Conservation (phyloP, 139 green algal species). For the Coelastrella sp. region DNA sequence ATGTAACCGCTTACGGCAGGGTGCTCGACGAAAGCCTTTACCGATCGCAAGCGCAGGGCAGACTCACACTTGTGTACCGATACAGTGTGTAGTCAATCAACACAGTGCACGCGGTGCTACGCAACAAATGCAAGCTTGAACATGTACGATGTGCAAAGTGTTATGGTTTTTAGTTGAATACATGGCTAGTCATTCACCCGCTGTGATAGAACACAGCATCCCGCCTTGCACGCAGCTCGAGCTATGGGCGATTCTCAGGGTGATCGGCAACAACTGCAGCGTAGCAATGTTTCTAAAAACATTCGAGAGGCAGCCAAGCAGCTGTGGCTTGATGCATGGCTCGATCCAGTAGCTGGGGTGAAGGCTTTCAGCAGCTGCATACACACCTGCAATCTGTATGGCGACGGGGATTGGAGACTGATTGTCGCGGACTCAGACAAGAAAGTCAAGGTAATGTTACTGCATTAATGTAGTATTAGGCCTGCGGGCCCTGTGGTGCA, state of each 20-base stretch:
- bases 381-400: conserved; percentile 68
- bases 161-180: too few relatives aligned
- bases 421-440: conserved; percentile 73
- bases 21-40: too few relatives aligned
- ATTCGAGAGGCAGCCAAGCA: background rate
- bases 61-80: too few relatives aligned
- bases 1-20: too few relatives aligned
- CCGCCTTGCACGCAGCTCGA: background rate
- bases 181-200: too few relatives aligned
- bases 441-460: conserved; percentile 70
- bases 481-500: background rate
- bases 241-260: background rate
- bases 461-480: background rate
- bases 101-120: too few relatives aligned
- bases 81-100: too few relatives aligned
- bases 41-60: too few relatives aligned
- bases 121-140: too few relatives aligned
- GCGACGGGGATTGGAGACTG: conserved; percentile 77
- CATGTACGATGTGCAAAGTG: too few relatives aligned
- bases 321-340: conserved; percentile 48
- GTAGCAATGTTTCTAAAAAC: background rate
- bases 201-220: too few relatives aligned
- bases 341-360: conserved; percentile 46
- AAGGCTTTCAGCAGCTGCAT: conserved; percentile 45
- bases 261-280: background rate